A percentile compares a stretch with the other conserved stretches of the same genome.
These are phyloP conservation scores for Bipolaris bicolor DNA, from an alignment of 2,329 filamentous ascomycete species.

Conservation along the genomic window DNA sequence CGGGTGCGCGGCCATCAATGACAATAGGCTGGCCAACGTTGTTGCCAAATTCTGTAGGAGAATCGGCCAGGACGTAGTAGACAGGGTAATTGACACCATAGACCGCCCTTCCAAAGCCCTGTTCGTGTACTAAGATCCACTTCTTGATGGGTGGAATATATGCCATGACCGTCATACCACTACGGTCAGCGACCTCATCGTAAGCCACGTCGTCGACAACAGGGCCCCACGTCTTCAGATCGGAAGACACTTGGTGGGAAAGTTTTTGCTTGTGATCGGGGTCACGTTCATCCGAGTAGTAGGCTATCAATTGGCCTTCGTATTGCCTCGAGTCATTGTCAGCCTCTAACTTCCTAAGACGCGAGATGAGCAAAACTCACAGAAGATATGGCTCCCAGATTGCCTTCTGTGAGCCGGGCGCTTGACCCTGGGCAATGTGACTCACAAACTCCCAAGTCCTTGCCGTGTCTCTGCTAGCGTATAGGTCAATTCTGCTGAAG, in stretches of 20 bases:
- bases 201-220: conserved; percentile 32
- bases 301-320: too few species aligned
- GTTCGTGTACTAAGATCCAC: conserved; percentile 33
- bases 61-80: conserved; percentile 30
- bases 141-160: conserved; percentile 28
- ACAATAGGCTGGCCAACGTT: conserved; percentile 22
- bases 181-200: conserved; percentile 24
- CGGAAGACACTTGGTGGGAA: conserved; percentile 26
- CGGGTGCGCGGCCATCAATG: conserved; percentile 25
- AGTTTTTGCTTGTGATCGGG: conserved; percentile 32
- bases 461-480: conserved; percentile 28
- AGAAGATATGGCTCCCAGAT: too few species aligned
- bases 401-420: too few species aligned
- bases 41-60: conserved; percentile 25
- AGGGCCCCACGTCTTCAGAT: conserved; percentile 31
- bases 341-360: too few species aligned
- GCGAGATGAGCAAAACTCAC: too few species aligned
- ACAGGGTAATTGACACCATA: conserved; percentile 30
- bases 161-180: conserved; percentile 32
- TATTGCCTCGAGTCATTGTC: too few species aligned
- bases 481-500: conserved; percentile 28
- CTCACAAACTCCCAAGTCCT: conserved; percentile 19
- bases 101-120: conserved; percentile 22
- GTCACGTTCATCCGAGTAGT: too few species aligned
- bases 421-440: too few species aligned